phyloP scores from a whole-genome alignment of 805 yeast genomes.

The Sungouiozyma ichnusensis region DNA sequence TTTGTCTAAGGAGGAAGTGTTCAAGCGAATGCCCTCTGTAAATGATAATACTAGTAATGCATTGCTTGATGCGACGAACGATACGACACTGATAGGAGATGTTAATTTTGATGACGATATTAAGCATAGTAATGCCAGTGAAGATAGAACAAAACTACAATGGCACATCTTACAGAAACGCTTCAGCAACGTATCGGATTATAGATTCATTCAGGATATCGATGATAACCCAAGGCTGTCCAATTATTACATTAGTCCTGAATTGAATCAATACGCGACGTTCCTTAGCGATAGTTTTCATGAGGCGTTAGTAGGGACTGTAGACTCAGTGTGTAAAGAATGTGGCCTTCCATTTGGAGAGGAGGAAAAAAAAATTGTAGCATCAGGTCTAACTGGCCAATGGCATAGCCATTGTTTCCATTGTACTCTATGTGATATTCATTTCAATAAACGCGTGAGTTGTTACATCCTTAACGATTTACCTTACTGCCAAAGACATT shows the following conservation, averaged over 20 bases:
- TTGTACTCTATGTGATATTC: slow-evolving; percentile 53
- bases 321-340: slow-evolving; percentile 48
- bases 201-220: background rate
- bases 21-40: background rate
- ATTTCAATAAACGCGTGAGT: slow-evolving; percentile 48
- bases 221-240: background rate
- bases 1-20: background rate
- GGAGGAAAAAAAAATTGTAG: slow-evolving; percentile 2
- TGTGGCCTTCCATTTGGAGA: slow-evolving; percentile 35
- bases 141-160: background rate
- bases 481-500: slow-evolving; percentile 76
- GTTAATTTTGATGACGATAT: background rate
- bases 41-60: too few species aligned
- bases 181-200: background rate
- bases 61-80: background rate
- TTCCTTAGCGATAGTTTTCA: background rate
- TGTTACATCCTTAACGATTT: slow-evolving; percentile 69
- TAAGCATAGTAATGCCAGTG: background rate
- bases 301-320: slow-evolving; percentile 34
- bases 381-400: slow-evolving; percentile 61
- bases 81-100: background rate
- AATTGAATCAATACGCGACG: background rate
- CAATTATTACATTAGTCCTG: background rate
- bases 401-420: slow-evolving; percentile 88
- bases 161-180: background rate